Evolutionary conservation across 768 basidiomycete species (phyloP), one percentile per base, ranked within the genome.

Genomic region (Macrolepiota fuliginosa): DNA sequence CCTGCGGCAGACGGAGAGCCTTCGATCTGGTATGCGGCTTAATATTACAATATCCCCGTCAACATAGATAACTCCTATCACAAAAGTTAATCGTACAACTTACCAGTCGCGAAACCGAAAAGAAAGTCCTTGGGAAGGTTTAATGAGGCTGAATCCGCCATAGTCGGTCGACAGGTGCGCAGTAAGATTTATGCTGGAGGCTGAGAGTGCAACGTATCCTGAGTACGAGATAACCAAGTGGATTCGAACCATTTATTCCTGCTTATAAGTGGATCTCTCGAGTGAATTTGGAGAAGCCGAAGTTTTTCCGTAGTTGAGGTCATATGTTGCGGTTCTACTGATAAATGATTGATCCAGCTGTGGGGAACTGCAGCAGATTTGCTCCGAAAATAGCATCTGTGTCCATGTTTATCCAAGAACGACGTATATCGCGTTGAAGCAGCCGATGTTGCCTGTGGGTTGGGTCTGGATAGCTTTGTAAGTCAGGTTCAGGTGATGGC

Each of bases 21-120:
- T 74, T 91, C 90, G 49, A 88, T 88, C 74, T 91, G 89, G 69
- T 89, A 90, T 62, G 83, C 79, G 17, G 88, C 91, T 78, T 72
- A 25, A 15, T 22, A 11, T 24, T 13, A 9, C 12, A 49, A 49
- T 12, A 7, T 13, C 5, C 24, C 47, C 29, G 29, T 32, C 7
- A 32, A 32, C 29, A 32, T 32, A 32, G 29, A 7, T 32, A 7
- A 32, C 7, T 32, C 29, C 29, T 32, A 32, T 32, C 13, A 42
- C 40, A 4, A 10, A 13, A 10, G 40, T 36, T 3, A 12, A 10
- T 49, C 24, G 22, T 27, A 3, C 24, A 27, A 32, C 68, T 13
- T 54, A 74, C 75, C 75, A 22, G 75, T 77, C 4, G 74, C 74
- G 53, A 70, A 74, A 1, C 76, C 76, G 53, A 71, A 76, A 25